These are phyloP conservation scores for Ganoderma resinaceum DNA, from an alignment of 1,284 basidiomycete genomes.

Conservation along the genomic window DNA sequence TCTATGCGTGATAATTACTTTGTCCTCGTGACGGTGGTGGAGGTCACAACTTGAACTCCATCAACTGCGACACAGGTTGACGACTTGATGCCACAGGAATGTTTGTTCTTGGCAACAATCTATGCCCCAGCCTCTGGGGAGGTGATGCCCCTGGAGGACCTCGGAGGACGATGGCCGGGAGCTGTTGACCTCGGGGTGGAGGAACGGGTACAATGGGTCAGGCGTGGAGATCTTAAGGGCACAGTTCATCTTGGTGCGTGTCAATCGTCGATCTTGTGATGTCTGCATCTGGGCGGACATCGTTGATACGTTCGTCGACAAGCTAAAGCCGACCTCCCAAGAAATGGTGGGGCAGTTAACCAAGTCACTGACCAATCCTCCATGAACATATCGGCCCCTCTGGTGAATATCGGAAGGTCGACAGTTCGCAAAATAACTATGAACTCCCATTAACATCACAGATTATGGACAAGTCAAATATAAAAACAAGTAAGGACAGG, in stretches of 20 bases:
- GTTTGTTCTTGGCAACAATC: too few relatives aligned
- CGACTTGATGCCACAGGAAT: too few relatives aligned
- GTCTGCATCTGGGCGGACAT: slow-evolving; percentile 16
- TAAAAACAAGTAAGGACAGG: slow-evolving; percentile 1
- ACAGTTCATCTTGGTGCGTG: slow-evolving; percentile 65
- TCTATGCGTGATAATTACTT: too few relatives aligned
- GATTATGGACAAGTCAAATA: neutral
- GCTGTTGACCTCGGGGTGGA: slow-evolving; percentile 73
- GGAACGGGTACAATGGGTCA: slow-evolving; percentile 76
- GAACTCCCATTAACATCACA: neutral
- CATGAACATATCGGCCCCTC: too few relatives aligned
- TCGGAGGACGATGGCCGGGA: slow-evolving; percentile 64
- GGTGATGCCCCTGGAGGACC: slow-evolving; percentile 40
- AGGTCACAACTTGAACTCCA: too few relatives aligned
- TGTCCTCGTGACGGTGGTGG: too few relatives aligned
- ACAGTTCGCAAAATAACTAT: neutral
- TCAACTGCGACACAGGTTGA: too few relatives aligned
- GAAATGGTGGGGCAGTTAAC: too few relatives aligned
- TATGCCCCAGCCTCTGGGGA: too few relatives aligned
- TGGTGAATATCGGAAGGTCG: neutral
- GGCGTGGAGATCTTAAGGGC: slow-evolving; percentile 73
- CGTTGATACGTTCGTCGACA: too few relatives aligned
- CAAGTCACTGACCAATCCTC: neutral
- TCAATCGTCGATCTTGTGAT: neutral
- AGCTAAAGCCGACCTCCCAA: too few relatives aligned